Conservation (phyloP, 2,329 filamentous ascomycete genomes). For the Anthostomella pinea region DNA sequence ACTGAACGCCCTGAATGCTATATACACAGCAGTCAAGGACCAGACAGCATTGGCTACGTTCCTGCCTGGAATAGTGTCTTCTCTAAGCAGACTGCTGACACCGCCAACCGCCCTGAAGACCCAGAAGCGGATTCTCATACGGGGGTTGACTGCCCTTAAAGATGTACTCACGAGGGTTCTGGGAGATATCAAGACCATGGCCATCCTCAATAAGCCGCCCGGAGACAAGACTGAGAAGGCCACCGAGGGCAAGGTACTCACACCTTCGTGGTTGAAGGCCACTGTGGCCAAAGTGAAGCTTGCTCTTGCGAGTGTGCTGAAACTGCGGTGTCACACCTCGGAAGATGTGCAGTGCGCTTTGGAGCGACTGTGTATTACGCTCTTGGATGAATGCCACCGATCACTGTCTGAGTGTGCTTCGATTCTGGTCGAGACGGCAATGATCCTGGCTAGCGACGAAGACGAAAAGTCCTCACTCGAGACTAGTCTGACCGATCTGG, state of each 20-base stretch:
- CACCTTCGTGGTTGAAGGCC: constrained; percentile 69
- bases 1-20: constrained; percentile 58
- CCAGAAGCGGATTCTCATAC: constrained; percentile 60
- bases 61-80: constrained; percentile 82
- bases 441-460: constrained; percentile 61
- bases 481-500: constrained; percentile 58
- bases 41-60: constrained; percentile 78
- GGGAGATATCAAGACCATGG: constrained; percentile 54
- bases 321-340: constrained; percentile 68
- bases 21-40: constrained; percentile 66
- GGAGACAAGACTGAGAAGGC: constrained; percentile 22
- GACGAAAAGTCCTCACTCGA: constrained; percentile 39
- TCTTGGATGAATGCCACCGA: constrained; percentile 75
- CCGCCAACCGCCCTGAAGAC: constrained; percentile 58
- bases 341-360: constrained; percentile 66
- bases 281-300: constrained; percentile 80
- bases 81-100: constrained; percentile 71
- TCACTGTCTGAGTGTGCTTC: constrained; percentile 67
- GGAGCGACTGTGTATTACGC: constrained; percentile 65
- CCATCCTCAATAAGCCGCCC: constrained; percentile 39
- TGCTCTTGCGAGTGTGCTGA: constrained; percentile 74
- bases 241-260: constrained; percentile 40
- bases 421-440: constrained; percentile 77
- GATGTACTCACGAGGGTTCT: constrained; percentile 53
- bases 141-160: constrained; percentile 57